Conservation (phyloP, 306 rosid genomes). For the Albizia julibrissin region DNA sequence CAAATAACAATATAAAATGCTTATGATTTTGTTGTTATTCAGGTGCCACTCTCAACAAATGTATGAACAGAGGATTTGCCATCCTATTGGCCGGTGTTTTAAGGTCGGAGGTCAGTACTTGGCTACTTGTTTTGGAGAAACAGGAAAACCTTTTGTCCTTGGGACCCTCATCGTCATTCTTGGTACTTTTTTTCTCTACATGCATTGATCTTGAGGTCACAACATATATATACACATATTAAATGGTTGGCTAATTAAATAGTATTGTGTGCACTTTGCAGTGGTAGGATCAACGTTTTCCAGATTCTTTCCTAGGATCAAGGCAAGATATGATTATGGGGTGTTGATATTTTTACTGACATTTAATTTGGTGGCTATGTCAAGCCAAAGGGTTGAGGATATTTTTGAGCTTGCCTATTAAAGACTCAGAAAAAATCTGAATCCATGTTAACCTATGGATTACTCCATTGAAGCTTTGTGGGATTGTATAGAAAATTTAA, state of each 20-base stretch:
- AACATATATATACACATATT: not conserved
- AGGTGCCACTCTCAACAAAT: constrained; percentile 87
- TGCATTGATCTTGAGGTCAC: not conserved
- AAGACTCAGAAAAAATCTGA: too few relatives aligned
- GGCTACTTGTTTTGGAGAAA: constrained; percentile 59
- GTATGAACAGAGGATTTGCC: constrained; percentile 81
- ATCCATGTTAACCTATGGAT: too few relatives aligned
- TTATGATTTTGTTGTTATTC: not conserved
- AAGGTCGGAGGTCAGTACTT: constrained; percentile 73
- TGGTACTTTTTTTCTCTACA: constrained; percentile 38
- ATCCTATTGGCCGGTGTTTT: constrained; percentile 77
- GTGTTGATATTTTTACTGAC: too few relatives aligned
- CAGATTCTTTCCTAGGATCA: constrained; percentile 71
- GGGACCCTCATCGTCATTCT: constrained; percentile 75
- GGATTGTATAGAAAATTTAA: too few relatives aligned
- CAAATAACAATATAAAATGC: not conserved
- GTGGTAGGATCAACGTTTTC: constrained; percentile 70
- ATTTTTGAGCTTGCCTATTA: too few relatives aligned
- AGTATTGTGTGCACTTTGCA: constrained; percentile 28
- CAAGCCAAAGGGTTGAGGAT: too few relatives aligned
- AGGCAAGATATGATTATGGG: too few relatives aligned
- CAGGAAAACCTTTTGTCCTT: constrained; percentile 66
- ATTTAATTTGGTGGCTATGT: too few relatives aligned
- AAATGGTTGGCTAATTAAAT: not conserved
- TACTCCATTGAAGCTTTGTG: too few relatives aligned